Base-by-base conservation (phyloP, 2,329 filamentous ascomycete genomes). In the Mycogone perniciosa region DNA sequence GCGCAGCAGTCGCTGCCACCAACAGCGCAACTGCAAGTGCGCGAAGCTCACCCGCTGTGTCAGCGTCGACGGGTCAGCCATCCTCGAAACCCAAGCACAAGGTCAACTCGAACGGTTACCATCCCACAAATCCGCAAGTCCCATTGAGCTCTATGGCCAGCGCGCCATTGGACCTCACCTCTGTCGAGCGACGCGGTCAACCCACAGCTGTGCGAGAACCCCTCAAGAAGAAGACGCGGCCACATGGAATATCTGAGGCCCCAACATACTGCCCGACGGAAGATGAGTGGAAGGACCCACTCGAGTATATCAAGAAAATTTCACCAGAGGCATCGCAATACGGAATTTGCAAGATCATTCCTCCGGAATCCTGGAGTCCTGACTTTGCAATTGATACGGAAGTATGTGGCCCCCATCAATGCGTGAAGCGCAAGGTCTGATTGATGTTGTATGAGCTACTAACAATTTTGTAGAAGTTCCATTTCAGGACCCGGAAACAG, bases 381-480 rank as follows among this genome's bases (percentile, higher is more conserved):
- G 79, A 89, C 11, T 97, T 99, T 67, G 91, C 91, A 40, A 95
- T 99, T 63, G 90, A 99, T 65, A 97, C 92, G 26, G 90, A 96
- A 83, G 92, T 96, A 59, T 42, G 67, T 57, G 33, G 33, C 40
- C 34, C 34, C 10, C 11, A 26, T 26, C 11, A 20, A 20, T 20
- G 20, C 20, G 20, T 20, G 20, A 20, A 20, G 20, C 20, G 20
- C 20, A 20, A 20, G 3, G 20, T 20, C 20, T 42, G 26, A 13
- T 27, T 33, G 26, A 45, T 29, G 34, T 13, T 6, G 42, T 8
- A 53, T 37, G 48, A 31, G 51, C 35, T 58, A 64, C 53, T 56
- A 47, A 60, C 51, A 50, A 9, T 26, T 27, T 11, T 53, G 26
- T 46, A 96, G 91, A 88, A 85, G 70, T 99, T 99, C 64, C 93